phyloP scores from a whole-genome alignment of 805 yeast genomes.

The Kregervanrija fluxuum region DNA sequence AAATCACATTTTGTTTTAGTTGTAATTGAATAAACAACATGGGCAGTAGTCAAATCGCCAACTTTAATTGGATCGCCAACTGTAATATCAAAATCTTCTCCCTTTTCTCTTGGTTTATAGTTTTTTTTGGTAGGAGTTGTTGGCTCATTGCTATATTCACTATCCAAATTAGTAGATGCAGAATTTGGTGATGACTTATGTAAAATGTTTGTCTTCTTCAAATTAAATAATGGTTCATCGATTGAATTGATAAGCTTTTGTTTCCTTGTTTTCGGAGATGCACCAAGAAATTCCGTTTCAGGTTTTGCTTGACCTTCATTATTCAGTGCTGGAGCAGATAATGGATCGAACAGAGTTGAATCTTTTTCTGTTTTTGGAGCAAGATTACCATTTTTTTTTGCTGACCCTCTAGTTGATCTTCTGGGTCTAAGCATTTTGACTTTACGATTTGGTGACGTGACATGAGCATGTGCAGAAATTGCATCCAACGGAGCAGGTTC shows the following conservation, averaged over 20 bases:
- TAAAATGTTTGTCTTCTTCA: conserved; percentile 17
- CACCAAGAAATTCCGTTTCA: conserved; percentile 12
- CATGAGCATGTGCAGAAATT: neutral
- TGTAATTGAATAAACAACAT: conserved; percentile 76
- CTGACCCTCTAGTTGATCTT: conserved; percentile 20
- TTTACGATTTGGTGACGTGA: conserved; percentile 33
- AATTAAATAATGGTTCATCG: conserved; percentile 48
- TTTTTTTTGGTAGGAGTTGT: conserved; percentile 4
- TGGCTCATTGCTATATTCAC: neutral
- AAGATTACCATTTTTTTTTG: neutral
- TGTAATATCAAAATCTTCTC: conserved; percentile 46
- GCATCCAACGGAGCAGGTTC: neutral
- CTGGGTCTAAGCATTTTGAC: conserved; percentile 40
- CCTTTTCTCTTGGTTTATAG: conserved; percentile 6
- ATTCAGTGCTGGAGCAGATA: conserved; percentile 6
- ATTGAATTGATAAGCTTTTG: conserved; percentile 19
- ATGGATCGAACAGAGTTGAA: conserved; percentile 21
- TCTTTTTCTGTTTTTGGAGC: neutral
- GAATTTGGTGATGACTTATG: too few relatives aligned
- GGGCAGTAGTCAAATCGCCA: conserved; percentile 84
- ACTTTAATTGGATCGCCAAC: conserved; percentile 91
- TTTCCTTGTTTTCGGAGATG: conserved; percentile 26
- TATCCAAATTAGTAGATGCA: too few relatives aligned
- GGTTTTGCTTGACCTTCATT: neutral
- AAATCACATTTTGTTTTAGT: conserved; percentile 46